Percentiles rank a stretch among this genome's conserved stretches.
These are phyloP conservation scores for Mallotus japonicus DNA, from an alignment of 441 rosid genomes.

Conservation along the genomic window DNA sequence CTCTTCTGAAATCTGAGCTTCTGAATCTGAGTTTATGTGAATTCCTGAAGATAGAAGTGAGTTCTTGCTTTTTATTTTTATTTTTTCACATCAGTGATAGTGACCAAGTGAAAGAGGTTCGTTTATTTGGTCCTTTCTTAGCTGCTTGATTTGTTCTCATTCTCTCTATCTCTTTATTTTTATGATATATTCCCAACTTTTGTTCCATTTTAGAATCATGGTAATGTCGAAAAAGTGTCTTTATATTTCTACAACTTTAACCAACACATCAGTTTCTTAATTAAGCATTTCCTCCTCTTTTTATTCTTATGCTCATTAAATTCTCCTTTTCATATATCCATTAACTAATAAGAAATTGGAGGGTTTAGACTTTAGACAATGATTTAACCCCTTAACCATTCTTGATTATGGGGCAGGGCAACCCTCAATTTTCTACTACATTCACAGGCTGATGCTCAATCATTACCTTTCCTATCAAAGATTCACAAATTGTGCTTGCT, in stretches of 20 bases:
- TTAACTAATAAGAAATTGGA: no score
- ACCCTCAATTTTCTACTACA: background rate
- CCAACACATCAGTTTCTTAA: constrained; percentile 7
- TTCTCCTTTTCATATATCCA: background rate
- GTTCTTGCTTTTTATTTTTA: background rate
- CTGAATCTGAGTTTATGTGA: background rate
- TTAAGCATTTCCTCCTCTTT: background rate
- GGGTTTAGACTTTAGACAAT: no score
- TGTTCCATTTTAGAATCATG: constrained; percentile 13
- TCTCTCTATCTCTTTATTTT: background rate
- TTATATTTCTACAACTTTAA: background rate
- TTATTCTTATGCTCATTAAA: background rate
- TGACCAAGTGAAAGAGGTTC: constrained; percentile 28
- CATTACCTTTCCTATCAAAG: background rate
- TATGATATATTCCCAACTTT: background rate
- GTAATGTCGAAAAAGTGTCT: constrained; percentile 1
- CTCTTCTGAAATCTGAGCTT: background rate
- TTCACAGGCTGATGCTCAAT: background rate
- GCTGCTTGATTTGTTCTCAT: constrained; percentile 18
- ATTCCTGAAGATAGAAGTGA: background rate
- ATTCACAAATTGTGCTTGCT: no score
- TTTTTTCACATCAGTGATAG: constrained; percentile 17
- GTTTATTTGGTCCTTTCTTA: constrained; percentile 16
- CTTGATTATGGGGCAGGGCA: background rate
- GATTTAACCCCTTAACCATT: no score